A percentile compares a stretch with the other conserved stretches of the same genome.
Conservation (phyloP, 1,284 basidiomycete genomes). For the Fomitopsis palustris region DNA sequence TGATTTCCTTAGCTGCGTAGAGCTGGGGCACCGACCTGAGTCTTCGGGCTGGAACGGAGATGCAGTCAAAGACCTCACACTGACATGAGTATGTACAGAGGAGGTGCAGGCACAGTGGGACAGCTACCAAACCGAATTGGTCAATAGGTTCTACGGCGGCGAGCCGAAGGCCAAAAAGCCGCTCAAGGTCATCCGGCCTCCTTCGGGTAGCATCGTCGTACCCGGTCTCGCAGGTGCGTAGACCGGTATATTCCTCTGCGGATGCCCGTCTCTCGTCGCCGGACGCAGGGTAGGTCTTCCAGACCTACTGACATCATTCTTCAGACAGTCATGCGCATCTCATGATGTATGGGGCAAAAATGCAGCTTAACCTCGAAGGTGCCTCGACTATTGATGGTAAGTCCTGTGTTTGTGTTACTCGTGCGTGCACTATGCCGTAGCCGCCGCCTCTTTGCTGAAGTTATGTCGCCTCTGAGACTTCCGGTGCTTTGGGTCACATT, state of each 20-base stretch:
- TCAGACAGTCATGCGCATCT: conserved; percentile 82
- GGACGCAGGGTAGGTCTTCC: not conserved
- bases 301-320: not conserved
- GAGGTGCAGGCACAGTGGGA: conserved; percentile 27
- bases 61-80: not conserved
- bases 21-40: conserved; percentile 1
- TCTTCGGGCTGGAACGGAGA: conserved; percentile 6
- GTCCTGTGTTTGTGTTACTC: not conserved
- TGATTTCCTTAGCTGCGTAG: not conserved
- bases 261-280: not conserved
- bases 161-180: conserved; percentile 29
- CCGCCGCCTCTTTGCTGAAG: no score
- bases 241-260: not conserved
- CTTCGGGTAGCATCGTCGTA: conserved; percentile 50
- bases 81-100: conserved; percentile 12
- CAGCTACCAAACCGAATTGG: conserved; percentile 22
- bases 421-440: no score
- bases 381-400: conserved; percentile 59
- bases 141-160: conserved; percentile 29
- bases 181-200: conserved; percentile 40
- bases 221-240: conserved; percentile 69
- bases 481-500: not conserved
- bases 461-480: no score
- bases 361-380: conserved; percentile 59
- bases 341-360: conserved; percentile 66